Evolutionary conservation across 2,329 filamentous ascomycete genomes (phyloP).

Genomic region (Aspergillus sp.): DNA sequence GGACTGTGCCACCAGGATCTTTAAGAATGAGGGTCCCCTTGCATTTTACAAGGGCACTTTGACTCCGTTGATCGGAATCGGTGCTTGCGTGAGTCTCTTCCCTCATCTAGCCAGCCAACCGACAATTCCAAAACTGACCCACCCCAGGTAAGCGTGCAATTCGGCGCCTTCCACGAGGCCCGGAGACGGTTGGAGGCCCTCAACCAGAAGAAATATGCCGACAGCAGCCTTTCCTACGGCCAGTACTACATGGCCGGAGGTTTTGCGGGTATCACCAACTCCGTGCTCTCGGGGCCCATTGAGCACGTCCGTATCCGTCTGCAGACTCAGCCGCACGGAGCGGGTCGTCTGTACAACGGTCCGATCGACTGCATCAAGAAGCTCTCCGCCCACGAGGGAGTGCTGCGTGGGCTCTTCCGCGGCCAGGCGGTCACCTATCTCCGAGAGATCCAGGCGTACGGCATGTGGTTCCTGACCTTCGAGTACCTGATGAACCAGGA

Average conservation of each 20-base stretch:
- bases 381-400: slow-evolving; percentile 67
- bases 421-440: slow-evolving; percentile 81
- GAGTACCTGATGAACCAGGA: slow-evolving; percentile 96
- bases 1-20: slow-evolving; percentile 78
- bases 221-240: slow-evolving; percentile 64
- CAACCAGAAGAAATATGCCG: slow-evolving; percentile 55
- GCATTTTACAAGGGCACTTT: slow-evolving; percentile 99
- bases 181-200: slow-evolving; percentile 78
- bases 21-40: slow-evolving; percentile 78
- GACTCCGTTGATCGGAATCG: slow-evolving; percentile 91
- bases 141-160: slow-evolving; percentile 77
- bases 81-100: slow-evolving; percentile 71
- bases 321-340: slow-evolving; percentile 92
- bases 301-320: slow-evolving; percentile 96
- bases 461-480: slow-evolving; percentile 90
- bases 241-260: slow-evolving; percentile 92
- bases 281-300: slow-evolving; percentile 82
- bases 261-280: slow-evolving; percentile 90
- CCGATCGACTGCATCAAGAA: slow-evolving; percentile 90
- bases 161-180: slow-evolving; percentile 92
- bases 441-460: slow-evolving; percentile 92
- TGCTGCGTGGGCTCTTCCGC: slow-evolving; percentile 76
- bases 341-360: slow-evolving; percentile 72
- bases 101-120: not conserved
- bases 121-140: not conserved